Conservation (phyloP, 2,329 filamentous ascomycete genomes). For the Trichoderma sp. region DNA sequence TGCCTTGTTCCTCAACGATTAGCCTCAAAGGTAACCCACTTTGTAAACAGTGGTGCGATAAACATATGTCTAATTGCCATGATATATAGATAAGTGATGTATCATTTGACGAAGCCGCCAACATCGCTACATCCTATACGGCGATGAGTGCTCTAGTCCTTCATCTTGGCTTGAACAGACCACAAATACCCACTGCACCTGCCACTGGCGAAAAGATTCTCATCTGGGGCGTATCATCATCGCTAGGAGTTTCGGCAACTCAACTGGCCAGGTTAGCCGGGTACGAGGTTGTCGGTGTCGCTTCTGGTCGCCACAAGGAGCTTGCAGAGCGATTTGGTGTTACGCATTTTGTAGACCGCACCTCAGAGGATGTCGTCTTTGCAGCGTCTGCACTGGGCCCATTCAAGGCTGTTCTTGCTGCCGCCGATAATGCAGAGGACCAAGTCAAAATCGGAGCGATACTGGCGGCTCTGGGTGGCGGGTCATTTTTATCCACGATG, state of each 20-base stretch:
- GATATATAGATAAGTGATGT: not conserved
- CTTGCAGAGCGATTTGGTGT: not conserved
- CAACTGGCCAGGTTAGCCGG: conserved; percentile 2
- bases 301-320: not conserved
- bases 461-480: conserved; percentile 3
- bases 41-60: not conserved
- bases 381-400: not conserved
- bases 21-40: not conserved
- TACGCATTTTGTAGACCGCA: conserved; percentile 9
- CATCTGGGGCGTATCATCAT: conserved; percentile 17
- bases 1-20: not conserved
- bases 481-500: conserved; percentile 10
- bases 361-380: not conserved
- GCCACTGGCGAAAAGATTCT: conserved; percentile 8
- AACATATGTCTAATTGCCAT: not conserved
- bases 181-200: not conserved
- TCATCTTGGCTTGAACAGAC: conserved; percentile 12
- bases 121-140: not conserved
- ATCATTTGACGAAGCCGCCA: conserved; percentile 9
- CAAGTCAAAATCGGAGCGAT: conserved; percentile 14
- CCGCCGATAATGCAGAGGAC: conserved; percentile 8
- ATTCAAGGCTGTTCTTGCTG: conserved; percentile 15
- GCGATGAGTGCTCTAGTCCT: conserved; percentile 16
- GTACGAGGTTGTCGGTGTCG: conserved; percentile 17
- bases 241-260: conserved; percentile 2